Base-by-base conservation (phyloP, 1,139 yeast genomes). In the Geotrichum fermentans region DNA sequence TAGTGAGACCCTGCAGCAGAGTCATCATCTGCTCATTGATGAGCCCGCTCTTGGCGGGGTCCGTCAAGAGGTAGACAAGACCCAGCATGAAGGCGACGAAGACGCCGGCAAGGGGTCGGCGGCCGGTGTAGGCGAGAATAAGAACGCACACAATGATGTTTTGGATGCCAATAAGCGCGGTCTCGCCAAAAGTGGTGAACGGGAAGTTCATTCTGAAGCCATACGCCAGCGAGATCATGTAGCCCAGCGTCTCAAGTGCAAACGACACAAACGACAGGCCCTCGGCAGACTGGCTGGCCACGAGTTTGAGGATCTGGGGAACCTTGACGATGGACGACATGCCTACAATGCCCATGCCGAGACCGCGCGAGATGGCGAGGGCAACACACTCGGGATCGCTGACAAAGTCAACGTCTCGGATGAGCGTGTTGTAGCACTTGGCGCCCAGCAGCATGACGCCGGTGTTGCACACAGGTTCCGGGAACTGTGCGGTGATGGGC, bases 1-100 rank as follows among this genome's bases (percentile, higher is more conserved):
- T 77, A 40, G 75, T 74, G 50, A 75, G 61, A 16, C 75, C 68
- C 56, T 79, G 80, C 52, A 80, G 69, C 1, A 64, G 52, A 16
- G 64, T 39, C 35, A 72, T 59, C 24, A 55, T 51, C 20, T 53
- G 52, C 50, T 59, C 55, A 16, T 57, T 46, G 3, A 68, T 52
- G 10, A 60, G 36, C 26, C 53, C 54, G 8, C 53, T 53, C 47
- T 59, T 55, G 47, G 55, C 32, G 41, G 56, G 49, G 38, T 57
- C 50, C 40, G 53, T 49, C 45, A 40, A 55, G 41, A 45, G 34
- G 40, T 64, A 61, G 14, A 50, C 42, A 5, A 49, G 30, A 5
- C 52, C 40, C 10, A 62, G 56, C 11, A 61, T 26, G 13, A 60
- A 10, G 11, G 61, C 64, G 22, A 64, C 51, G 43, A 67, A 60